phyloP scores from a whole-genome alignment of 1,139 yeast genomes.

The Taiozyma sp. region DNA sequence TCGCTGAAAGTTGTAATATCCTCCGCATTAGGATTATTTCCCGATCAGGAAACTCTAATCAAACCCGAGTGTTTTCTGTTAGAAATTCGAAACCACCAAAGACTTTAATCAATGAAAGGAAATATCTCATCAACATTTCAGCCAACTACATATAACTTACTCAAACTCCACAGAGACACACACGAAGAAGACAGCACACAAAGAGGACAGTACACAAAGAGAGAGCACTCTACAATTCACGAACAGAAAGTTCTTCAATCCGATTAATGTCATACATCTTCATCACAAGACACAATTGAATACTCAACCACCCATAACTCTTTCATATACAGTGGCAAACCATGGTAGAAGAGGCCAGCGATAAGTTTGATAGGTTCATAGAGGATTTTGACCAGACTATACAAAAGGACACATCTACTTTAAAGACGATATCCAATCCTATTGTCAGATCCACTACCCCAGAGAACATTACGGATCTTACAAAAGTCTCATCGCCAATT shows the following conservation, averaged over 20 bases:
- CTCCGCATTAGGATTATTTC: neutral
- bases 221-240: too few relatives aligned
- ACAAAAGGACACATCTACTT: conserved; percentile 23
- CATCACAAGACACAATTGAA: neutral
- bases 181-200: too few relatives aligned
- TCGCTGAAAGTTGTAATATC: conserved; percentile 25
- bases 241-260: too few relatives aligned
- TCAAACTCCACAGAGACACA: too few relatives aligned
- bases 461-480: neutral
- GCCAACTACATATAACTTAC: too few relatives aligned
- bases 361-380: conserved; percentile 23
- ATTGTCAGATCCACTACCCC: neutral
- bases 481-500: conserved; percentile 12
- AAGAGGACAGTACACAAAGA: too few relatives aligned
- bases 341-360: conserved; percentile 1
- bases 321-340: neutral
- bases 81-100: too few relatives aligned
- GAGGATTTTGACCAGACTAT: conserved; percentile 20
- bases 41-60: neutral
- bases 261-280: neutral
- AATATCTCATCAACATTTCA: neutral
- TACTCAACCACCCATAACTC: neutral
- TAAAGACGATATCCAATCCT: conserved; percentile 11
- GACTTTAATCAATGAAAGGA: too few relatives aligned
- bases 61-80: neutral